These are phyloP conservation scores for Cutaneotrichosporon mucoides DNA, from an alignment of 1,284 basidiomycete genomes.

Conservation along the genomic window DNA sequence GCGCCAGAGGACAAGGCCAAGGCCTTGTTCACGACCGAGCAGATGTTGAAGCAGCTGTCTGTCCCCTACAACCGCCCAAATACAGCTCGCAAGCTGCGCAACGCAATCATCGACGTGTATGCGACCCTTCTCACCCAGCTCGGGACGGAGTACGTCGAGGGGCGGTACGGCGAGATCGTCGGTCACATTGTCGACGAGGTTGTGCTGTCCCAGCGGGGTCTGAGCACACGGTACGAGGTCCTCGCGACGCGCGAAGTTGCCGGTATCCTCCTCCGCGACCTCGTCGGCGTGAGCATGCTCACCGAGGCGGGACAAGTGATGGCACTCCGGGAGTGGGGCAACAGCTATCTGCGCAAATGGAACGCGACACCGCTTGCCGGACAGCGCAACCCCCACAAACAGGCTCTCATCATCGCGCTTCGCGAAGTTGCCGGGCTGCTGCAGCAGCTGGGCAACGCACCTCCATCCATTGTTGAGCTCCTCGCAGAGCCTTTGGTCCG, in stretches of 20 bases:
- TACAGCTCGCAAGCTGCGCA: slow-evolving; percentile 64
- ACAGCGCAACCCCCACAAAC: slow-evolving; percentile 64
- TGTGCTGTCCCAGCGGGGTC: slow-evolving; percentile 57
- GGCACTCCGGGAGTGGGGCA: slow-evolving; percentile 81
- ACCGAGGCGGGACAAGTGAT: slow-evolving; percentile 89
- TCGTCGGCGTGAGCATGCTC: slow-evolving; percentile 81
- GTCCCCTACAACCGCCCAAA: slow-evolving; percentile 71
- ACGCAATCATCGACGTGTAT: slow-evolving; percentile 88
- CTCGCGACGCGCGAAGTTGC: slow-evolving; percentile 70
- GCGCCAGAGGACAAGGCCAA: slow-evolving; percentile 60
- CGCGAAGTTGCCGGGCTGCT: slow-evolving; percentile 80
- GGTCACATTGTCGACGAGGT: slow-evolving; percentile 76
- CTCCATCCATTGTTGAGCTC: slow-evolving; percentile 82
- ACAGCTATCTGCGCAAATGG: slow-evolving; percentile 80
- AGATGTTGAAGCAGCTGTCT: slow-evolving; percentile 80
- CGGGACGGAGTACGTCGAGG: slow-evolving; percentile 73
- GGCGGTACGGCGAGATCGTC: slow-evolving; percentile 74
- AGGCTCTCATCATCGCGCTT: slow-evolving; percentile 70
- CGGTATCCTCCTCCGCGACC: slow-evolving; percentile 71
- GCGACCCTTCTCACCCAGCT: slow-evolving; percentile 70
- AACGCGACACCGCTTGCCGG: slow-evolving; percentile 81
- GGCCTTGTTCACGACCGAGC: slow-evolving; percentile 66
- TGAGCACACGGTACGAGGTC: slow-evolving; percentile 65
- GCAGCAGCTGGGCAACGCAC: slow-evolving; percentile 85
- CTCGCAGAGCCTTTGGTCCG: slow-evolving; percentile 80